phyloP scores from a whole-genome alignment of 1,284 basidiomycete species.

The Cutaneotrichosporon daszewskae region DNA sequence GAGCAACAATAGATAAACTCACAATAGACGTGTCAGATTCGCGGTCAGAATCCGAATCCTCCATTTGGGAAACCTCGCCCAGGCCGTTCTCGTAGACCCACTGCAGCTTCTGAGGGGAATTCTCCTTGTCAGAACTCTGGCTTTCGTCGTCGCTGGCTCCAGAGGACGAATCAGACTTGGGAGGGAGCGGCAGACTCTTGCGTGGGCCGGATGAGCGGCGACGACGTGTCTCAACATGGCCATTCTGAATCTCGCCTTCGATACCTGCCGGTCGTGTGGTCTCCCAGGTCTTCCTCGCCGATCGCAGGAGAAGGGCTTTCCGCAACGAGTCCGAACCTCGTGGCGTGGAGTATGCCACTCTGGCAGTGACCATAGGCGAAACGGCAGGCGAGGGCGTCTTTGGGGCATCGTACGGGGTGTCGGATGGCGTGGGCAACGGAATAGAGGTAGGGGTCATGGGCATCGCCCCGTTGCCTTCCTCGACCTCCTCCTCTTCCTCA shows the following conservation, averaged over 20 bases:
- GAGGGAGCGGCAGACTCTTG: constrained; percentile 20
- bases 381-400: constrained; percentile 3
- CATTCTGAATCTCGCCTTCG: constrained; percentile 33
- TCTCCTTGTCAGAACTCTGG: constrained; percentile 19
- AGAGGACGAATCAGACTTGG: constrained; percentile 9
- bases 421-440: not conserved
- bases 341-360: constrained; percentile 31
- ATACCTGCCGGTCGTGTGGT: constrained; percentile 25
- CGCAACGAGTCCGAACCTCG: constrained; percentile 32
- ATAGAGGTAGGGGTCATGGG: not conserved
- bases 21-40: constrained; percentile 36
- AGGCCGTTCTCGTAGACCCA: constrained; percentile 33
- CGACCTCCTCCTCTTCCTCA: constrained; percentile 2
- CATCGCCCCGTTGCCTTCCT: not conserved
- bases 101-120: constrained; percentile 6
- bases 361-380: constrained; percentile 20
- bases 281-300: constrained; percentile 41
- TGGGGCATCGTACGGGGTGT: not conserved
- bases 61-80: constrained; percentile 17
- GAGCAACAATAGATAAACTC: no score
- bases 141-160: constrained; percentile 13
- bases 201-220: constrained; percentile 24
- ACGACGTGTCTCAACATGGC: constrained; percentile 23
- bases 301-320: constrained; percentile 38
- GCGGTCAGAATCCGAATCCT: constrained; percentile 32